Percentiles rank a stretch among this genome's conserved stretches.
phyloP scores from a whole-genome alignment of 2,329 filamentous ascomycete genomes.

The Colletotrichum spinosum region DNA sequence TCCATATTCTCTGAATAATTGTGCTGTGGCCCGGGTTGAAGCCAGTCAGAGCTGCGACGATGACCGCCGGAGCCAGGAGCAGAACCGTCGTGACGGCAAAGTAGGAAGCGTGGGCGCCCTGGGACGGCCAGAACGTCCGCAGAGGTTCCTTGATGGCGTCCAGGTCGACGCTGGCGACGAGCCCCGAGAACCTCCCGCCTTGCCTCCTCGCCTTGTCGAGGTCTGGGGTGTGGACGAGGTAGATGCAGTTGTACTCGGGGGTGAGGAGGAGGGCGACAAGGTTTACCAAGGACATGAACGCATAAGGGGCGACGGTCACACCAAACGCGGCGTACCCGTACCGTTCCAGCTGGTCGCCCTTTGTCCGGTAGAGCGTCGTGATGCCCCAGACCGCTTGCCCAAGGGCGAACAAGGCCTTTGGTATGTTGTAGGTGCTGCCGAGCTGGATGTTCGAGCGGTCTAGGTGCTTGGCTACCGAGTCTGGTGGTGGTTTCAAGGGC shows the following conservation, averaged over 20 bases:
- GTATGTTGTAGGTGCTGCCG: constrained; percentile 38
- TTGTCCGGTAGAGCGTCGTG: constrained; percentile 40
- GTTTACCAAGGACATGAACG: constrained; percentile 46
- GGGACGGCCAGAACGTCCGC: constrained; percentile 29
- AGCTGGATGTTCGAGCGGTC: constrained; percentile 27
- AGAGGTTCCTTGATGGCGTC: constrained; percentile 29
- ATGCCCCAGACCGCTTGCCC: constrained; percentile 40
- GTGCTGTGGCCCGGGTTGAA: constrained; percentile 23
- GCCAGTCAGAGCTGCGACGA: constrained; percentile 23
- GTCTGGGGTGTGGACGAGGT: constrained; percentile 40
- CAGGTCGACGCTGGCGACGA: constrained; percentile 31
- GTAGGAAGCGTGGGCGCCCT: constrained; percentile 17
- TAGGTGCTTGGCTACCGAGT: constrained; percentile 14
- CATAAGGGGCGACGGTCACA: constrained; percentile 45
- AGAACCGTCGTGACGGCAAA: constrained; percentile 27
- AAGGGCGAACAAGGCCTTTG: constrained; percentile 37
- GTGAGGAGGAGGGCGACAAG: constrained; percentile 41
- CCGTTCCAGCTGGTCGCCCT: constrained; percentile 41
- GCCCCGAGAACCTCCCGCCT: constrained; percentile 26
- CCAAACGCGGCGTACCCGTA: constrained; percentile 48
- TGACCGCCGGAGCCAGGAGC: constrained; percentile 1
- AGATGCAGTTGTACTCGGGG: constrained; percentile 44
- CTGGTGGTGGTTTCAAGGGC: constrained; percentile 34
- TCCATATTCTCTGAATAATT: constrained; percentile 16
- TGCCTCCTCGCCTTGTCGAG: constrained; percentile 29